A percentile compares a stretch with the other conserved stretches of the same genome.
These are phyloP conservation scores for Salix arbutifolia DNA, from an alignment of 345 rosid genomes.

Conservation along the genomic window DNA sequence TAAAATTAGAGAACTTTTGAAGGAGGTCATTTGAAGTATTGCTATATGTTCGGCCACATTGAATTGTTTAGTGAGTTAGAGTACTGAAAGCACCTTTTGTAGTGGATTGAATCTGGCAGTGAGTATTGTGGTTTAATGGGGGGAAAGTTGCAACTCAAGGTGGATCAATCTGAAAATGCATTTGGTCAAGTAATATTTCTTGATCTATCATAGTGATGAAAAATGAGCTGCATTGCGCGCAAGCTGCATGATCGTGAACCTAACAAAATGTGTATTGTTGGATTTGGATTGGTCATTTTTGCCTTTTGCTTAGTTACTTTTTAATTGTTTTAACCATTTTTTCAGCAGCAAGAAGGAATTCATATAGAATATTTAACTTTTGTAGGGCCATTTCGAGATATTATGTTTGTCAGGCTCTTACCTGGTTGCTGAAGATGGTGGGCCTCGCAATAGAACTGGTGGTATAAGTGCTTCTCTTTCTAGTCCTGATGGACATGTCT, in stretches of 20 bases:
- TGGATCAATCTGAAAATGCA: too few species aligned
- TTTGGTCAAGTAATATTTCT: too few species aligned
- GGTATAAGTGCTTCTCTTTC: conserved; percentile 92
- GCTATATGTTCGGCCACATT: neutral
- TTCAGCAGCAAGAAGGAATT: conserved; percentile 8
- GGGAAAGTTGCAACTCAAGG: too few species aligned
- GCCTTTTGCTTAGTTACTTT: neutral
- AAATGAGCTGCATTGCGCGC: too few species aligned
- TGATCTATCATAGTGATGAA: too few species aligned
- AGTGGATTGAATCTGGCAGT: neutral
- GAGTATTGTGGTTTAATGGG: neutral
- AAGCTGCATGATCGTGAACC: too few species aligned
- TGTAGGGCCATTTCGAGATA: conserved; percentile 90
- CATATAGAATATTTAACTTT: conserved; percentile 27
- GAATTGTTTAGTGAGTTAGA: neutral
- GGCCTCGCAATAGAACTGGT: conserved; percentile 71
- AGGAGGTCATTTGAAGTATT: neutral
- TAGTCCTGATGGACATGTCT: conserved; percentile 82
- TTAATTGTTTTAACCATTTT: neutral
- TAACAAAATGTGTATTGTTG: neutral
- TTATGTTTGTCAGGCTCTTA: conserved; percentile 92
- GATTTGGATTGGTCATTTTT: neutral
- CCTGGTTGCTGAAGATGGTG: conserved; percentile 83
- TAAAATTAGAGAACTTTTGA: neutral
- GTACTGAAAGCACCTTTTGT: neutral